phyloP scores from a whole-genome alignment of 2,329 filamentous ascomycete species.

The Phyllachora maydis region DNA sequence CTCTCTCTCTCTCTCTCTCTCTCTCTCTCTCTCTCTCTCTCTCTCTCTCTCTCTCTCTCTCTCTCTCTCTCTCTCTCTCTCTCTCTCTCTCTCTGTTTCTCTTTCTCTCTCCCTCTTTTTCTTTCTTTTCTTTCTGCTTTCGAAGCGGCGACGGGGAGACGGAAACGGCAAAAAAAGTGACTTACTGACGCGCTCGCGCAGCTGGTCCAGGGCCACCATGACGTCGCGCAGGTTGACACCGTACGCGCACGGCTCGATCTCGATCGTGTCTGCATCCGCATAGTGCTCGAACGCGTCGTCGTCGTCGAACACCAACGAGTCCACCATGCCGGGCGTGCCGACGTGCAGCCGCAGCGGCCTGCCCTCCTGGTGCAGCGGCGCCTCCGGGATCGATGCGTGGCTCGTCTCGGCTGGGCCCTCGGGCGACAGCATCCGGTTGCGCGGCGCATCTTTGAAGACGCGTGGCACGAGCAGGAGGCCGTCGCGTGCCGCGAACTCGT shows the following conservation, averaged over 20 bases:
- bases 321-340: slow-evolving; percentile 5
- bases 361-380: slow-evolving; percentile 5
- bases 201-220: slow-evolving; percentile 10
- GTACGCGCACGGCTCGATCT: slow-evolving; percentile 12
- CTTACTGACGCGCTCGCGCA: slow-evolving; percentile 5
- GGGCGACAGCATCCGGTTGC: slow-evolving; percentile 4
- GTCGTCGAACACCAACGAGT: slow-evolving; percentile 7
- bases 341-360: slow-evolving; percentile 5
- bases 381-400: slow-evolving; percentile 2
- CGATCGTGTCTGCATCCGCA: slow-evolving; percentile 10
- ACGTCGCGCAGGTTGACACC: slow-evolving; percentile 18
- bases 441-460: slow-evolving; percentile 5
- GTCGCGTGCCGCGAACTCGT: slow-evolving; percentile 5
- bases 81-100: no score
- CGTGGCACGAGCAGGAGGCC: slow-evolving; percentile 6
- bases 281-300: slow-evolving; percentile 5
- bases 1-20: no score
- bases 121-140: no score
- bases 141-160: no score
- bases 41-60: no score
- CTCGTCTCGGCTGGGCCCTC: background rate
- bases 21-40: no score
- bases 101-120: no score
- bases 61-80: no score
- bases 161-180: no score